These are phyloP conservation scores for Pulveroboletus sp. DNA, from an alignment of 768 basidiomycete genomes.

Conservation along the genomic window DNA sequence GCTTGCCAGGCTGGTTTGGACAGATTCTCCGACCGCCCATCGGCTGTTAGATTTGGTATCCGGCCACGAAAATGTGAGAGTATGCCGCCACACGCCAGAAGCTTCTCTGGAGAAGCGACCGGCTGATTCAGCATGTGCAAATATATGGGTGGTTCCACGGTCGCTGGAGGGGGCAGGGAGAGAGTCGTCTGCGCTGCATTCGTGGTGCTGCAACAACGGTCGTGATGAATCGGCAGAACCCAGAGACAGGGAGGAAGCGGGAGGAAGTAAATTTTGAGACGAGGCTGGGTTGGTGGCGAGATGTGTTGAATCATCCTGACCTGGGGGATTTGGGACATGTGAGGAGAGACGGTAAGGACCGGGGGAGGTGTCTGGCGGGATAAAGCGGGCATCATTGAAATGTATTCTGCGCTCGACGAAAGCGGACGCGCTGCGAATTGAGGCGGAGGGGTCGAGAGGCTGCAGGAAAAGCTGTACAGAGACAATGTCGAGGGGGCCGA, in stretches of 20 bases:
- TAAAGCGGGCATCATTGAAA: constrained; percentile 41
- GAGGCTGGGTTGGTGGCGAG: constrained; percentile 12
- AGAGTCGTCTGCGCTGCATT: constrained; percentile 13
- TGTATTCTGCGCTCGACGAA: constrained; percentile 71
- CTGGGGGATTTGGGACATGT: constrained; percentile 19
- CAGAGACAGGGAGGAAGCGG: constrained; percentile 20
- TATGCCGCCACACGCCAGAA: constrained; percentile 60
- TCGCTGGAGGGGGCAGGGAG: constrained; percentile 9
- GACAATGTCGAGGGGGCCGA: constrained; percentile 73
- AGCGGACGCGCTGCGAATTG: constrained; percentile 61
- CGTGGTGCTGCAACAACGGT: constrained; percentile 22
- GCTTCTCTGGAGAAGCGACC: constrained; percentile 55
- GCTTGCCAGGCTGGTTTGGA: constrained; percentile 59
- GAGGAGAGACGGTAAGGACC: constrained; percentile 18
- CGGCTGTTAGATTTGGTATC: constrained; percentile 62
- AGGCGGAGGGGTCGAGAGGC: constrained; percentile 54
- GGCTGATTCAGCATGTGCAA: constrained; percentile 59
- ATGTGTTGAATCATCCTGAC: constrained; percentile 18
- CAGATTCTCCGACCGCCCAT: constrained; percentile 80
- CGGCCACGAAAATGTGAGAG: constrained; percentile 71
- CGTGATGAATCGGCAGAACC: constrained; percentile 25
- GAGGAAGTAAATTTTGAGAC: constrained; percentile 18
- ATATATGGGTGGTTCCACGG: constrained; percentile 44
- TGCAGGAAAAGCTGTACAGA: constrained; percentile 61
- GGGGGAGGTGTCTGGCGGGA: constrained; percentile 23